phyloP scores from a whole-genome alignment of 225 moss, liverwort and hornwort species.

The Rhytidiadelphus loreus region DNA sequence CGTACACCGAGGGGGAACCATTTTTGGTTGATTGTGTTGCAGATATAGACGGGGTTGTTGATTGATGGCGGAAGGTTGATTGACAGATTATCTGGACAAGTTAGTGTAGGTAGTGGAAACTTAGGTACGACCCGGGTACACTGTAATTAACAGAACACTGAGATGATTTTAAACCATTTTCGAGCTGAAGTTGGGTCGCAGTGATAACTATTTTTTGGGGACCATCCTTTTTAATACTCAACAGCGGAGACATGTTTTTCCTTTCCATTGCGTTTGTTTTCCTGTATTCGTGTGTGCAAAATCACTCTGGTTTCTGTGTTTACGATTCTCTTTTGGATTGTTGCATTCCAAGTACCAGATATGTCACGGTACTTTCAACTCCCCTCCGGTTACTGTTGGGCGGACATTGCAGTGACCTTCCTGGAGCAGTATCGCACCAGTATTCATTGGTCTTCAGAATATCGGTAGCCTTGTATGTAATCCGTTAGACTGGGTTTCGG shows the following conservation, averaged over 20 bases:
- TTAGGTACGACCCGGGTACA: neutral
- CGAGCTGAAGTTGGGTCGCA: conserved; percentile 4
- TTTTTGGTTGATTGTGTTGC: neutral
- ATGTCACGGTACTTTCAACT: neutral
- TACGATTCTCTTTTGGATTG: neutral
- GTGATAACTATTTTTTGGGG: conserved; percentile 5
- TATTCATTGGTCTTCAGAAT: neutral
- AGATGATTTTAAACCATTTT: conserved; percentile 11
- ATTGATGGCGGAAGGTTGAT: neutral
- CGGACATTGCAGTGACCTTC: neutral
- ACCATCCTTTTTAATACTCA: neutral
- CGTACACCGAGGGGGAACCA: neutral
- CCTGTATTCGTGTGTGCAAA: neutral
- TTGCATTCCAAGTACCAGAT: neutral
- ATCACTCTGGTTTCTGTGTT: neutral
- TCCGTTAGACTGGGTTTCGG: neutral
- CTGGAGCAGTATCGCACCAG: neutral
- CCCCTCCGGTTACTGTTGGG: neutral
- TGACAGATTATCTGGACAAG: neutral
- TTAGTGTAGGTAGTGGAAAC: neutral
- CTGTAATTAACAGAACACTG: conserved; percentile 13
- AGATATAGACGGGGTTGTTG: neutral
- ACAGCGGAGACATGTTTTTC: neutral
- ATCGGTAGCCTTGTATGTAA: neutral
- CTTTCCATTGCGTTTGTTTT: neutral